A percentile compares a stretch with the other conserved stretches of the same genome.
These are phyloP conservation scores for Phytophthora citricola DNA, from an alignment of 352 stramenopile genomes.

Conservation along the genomic window DNA sequence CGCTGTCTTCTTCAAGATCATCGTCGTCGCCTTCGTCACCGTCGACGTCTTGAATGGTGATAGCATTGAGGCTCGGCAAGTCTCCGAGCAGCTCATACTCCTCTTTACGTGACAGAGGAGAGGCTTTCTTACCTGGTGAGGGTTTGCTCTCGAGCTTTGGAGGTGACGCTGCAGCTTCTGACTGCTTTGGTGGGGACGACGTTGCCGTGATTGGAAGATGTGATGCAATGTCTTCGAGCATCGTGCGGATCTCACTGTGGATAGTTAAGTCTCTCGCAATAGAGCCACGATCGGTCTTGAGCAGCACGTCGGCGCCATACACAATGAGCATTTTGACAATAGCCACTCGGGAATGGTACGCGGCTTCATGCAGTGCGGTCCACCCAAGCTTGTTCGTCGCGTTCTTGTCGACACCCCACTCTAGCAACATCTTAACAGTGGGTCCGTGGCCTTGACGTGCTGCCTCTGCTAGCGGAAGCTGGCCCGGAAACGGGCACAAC, in stretches of 20 bases:
- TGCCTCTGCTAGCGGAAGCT: slow-evolving; percentile 70
- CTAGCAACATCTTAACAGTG: slow-evolving; percentile 75
- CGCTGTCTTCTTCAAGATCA: slow-evolving; percentile 34
- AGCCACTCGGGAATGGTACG: slow-evolving; percentile 76
- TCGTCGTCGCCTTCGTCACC: slow-evolving; percentile 34
- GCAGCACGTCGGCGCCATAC: slow-evolving; percentile 74
- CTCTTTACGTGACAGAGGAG: slow-evolving; percentile 75
- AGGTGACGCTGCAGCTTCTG: slow-evolving; percentile 16
- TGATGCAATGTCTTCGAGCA: slow-evolving; percentile 76
- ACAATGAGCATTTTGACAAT: slow-evolving; percentile 83
- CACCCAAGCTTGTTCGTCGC: slow-evolving; percentile 74
- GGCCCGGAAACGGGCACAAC: slow-evolving; percentile 76
- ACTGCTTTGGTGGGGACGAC: slow-evolving; percentile 23
- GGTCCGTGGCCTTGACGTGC: slow-evolving; percentile 69
- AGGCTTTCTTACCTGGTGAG: slow-evolving; percentile 36
- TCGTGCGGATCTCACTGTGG: slow-evolving; percentile 76
- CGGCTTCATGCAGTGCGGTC: slow-evolving; percentile 82
- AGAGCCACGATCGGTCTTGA: slow-evolving; percentile 72
- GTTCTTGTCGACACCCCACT: slow-evolving; percentile 86
- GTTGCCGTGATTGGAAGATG: slow-evolving; percentile 34
- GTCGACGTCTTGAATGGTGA: slow-evolving; percentile 66
- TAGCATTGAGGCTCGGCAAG: slow-evolving; percentile 67
- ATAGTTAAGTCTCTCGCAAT: slow-evolving; percentile 80
- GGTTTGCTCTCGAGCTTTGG: slow-evolving; percentile 49
- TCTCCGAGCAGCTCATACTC: slow-evolving; percentile 83